These are phyloP conservation scores for Coniochaeta pulveracea DNA, from an alignment of 2,329 filamentous ascomycete genomes.

Conservation along the genomic window DNA sequence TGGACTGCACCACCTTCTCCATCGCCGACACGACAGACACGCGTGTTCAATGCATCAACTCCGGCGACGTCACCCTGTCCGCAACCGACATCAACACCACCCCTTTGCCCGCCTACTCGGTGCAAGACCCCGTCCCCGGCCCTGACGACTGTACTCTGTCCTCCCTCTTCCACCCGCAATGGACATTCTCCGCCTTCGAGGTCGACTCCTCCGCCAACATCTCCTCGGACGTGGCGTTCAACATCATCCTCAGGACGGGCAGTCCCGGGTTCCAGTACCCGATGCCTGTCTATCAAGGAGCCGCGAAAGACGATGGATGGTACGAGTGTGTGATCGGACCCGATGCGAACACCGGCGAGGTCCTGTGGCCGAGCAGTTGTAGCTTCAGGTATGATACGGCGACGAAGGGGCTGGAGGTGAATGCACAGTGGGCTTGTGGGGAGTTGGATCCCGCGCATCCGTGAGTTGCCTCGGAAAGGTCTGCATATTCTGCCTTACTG, in stretches of 20 bases:
- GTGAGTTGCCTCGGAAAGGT: slow-evolving; percentile 8
- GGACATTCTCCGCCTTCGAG: slow-evolving; percentile 8
- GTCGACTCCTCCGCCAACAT: background rate
- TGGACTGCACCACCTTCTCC: slow-evolving; percentile 5
- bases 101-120: slow-evolving; percentile 7
- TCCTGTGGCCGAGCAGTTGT: slow-evolving; percentile 8
- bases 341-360: slow-evolving; percentile 1
- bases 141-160: slow-evolving; percentile 9
- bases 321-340: slow-evolving; percentile 6
- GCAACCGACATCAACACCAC: slow-evolving; percentile 2
- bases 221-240: slow-evolving; percentile 5
- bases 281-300: slow-evolving; percentile 5
- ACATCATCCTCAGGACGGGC: slow-evolving; percentile 7
- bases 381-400: slow-evolving; percentile 6
- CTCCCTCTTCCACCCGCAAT: slow-evolving; percentile 7
- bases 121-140: slow-evolving; percentile 5
- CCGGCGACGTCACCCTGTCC: slow-evolving; percentile 2
- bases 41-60: slow-evolving; percentile 1
- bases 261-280: slow-evolving; percentile 8
- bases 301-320: slow-evolving; percentile 4
- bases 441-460: slow-evolving; percentile 7
- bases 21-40: background rate
- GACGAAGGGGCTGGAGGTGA: slow-evolving; percentile 6
- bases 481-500: background rate
- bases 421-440: slow-evolving; percentile 7